Evolutionary conservation across 768 basidiomycete species (phyloP).

Genomic region (Exidia glandulosa): DNA sequence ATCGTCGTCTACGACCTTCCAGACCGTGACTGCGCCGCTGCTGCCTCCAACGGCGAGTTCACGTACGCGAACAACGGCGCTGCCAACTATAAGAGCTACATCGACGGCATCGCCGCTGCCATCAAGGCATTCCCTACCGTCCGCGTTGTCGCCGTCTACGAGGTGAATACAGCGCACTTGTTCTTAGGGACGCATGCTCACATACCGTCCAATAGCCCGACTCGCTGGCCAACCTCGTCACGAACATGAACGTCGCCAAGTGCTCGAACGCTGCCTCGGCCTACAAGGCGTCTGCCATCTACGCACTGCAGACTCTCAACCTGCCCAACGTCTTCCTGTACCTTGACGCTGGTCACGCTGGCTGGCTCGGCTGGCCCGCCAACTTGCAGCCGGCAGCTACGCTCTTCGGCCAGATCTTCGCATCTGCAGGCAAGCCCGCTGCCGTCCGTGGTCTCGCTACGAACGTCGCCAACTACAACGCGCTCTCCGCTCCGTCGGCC

Average conservation of each 20-base stretch:
- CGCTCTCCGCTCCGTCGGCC: conserved; percentile 33
- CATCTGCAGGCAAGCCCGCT: conserved; percentile 40
- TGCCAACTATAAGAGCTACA: conserved; percentile 46
- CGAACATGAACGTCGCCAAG: conserved; percentile 49
- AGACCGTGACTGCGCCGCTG: conserved; percentile 55
- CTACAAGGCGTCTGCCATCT: conserved; percentile 27
- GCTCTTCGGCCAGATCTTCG: conserved; percentile 40
- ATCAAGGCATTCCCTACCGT: conserved; percentile 49
- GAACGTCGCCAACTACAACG: conserved; percentile 28
- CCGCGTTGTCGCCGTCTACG: conserved; percentile 52
- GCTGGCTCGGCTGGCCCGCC: conserved; percentile 61
- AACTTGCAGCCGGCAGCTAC: conserved; percentile 49
- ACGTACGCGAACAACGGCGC: conserved; percentile 44
- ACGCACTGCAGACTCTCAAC: conserved; percentile 36
- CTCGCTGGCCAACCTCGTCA: conserved; percentile 57
- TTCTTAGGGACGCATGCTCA: too few relatives aligned
- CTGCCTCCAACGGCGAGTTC: conserved; percentile 58
- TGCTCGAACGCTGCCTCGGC: conserved; percentile 42
- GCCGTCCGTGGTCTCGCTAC: conserved; percentile 54
- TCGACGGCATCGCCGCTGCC: conserved; percentile 49
- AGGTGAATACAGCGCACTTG: too few relatives aligned
- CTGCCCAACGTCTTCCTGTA: conserved; percentile 48
- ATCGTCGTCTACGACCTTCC: conserved; percentile 43
- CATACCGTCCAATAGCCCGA: too few relatives aligned
- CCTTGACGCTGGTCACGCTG: conserved; percentile 48